phyloP scores from a whole-genome alignment of 495 filamentous ascomycete species.

The Cenococcum geophilum region DNA sequence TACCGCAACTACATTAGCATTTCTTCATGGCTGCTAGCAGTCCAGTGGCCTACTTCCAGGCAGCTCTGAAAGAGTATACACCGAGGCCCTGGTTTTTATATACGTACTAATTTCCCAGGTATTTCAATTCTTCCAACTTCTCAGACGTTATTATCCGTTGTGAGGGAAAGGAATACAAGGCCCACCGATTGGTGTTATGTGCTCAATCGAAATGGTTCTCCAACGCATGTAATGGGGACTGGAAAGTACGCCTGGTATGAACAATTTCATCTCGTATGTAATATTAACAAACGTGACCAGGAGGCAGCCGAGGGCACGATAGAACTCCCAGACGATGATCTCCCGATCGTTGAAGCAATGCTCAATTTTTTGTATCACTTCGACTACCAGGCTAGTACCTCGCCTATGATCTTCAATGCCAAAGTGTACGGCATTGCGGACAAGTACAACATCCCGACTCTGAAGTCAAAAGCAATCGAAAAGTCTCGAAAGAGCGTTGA shows the following conservation, averaged over 20 bases:
- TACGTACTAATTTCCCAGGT: not conserved
- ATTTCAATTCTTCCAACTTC: not conserved
- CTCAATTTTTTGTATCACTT: constrained; percentile 2
- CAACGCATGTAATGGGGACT: constrained; percentile 6
- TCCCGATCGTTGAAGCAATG: constrained; percentile 3
- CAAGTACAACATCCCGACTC: constrained; percentile 8
- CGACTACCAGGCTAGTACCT: constrained; percentile 5
- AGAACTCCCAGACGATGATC: not conserved
- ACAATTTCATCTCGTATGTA: not conserved
- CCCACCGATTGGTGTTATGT: constrained; percentile 5
- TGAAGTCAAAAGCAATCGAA: constrained; percentile 2
- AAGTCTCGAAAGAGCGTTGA: constrained; percentile 7
- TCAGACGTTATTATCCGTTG: constrained; percentile 4
- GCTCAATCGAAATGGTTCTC: constrained; percentile 9
- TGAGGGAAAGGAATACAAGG: constrained; percentile 1
- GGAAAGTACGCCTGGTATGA: constrained; percentile 2
- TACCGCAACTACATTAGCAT: no score
- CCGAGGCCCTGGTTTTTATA: no score
- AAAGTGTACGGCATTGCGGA: constrained; percentile 10
- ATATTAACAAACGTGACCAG: not conserved
- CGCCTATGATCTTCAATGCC: constrained; percentile 9
- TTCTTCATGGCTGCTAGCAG: no score
- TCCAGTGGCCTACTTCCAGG: no score
- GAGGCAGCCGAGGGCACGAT: not conserved
- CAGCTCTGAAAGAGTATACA: no score